Base-by-base conservation (phyloP, 208 protist genomes). In the Balamuthia mandrillaris region DNA sequence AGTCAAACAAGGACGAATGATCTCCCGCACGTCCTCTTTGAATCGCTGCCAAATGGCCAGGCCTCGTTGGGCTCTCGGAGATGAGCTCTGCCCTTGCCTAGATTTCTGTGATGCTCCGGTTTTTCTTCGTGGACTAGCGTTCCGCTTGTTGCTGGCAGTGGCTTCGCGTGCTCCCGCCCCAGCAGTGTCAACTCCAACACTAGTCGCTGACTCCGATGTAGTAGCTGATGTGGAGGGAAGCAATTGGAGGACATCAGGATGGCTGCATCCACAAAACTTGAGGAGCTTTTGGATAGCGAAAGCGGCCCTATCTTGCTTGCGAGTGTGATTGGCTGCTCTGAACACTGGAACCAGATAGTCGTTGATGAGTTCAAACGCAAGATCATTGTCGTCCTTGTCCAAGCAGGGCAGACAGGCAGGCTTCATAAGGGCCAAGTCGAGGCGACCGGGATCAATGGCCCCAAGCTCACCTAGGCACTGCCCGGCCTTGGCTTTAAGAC, bases 201-300 rank as follows among this genome's bases (percentile, higher is more conserved):
- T n/a, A n/a, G n/a, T n/a, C n/a, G n/a, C n/a, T n/a, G n/a, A n/a
- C n/a, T n/a, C n/a, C n/a, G n/a, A n/a, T n/a, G n/a, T n/a, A n/a
- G 49, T 18, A 54, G 18, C 49, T 14, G 49, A 14, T 54, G 49
- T 18, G 49, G 14, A 21, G 49, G 4, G 61, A 35, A 29, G 21
- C 47, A 45, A 47, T 79, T 2, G n/a, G 47, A n/a, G n/a, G n/a
- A n/a, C n/a, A n/a, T n/a, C n/a, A n/a, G n/a, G n/a, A n/a, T 37
- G 37, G 21, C 47, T 85, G 27, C 81, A 85, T 5, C 66, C 65
- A 24, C 45, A 68, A 2, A 85, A 14, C 61, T 84, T 83, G 37
- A 91, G 52, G 41, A 91, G 75, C 51, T 91, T 84, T 78, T 91
- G 88, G 29, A 92, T 91, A 2, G 90, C 88, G 60, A 81, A 86